phyloP scores from a whole-genome alignment of 495 filamentous ascomycete genomes.

The Alectoria sarmentosa region DNA sequence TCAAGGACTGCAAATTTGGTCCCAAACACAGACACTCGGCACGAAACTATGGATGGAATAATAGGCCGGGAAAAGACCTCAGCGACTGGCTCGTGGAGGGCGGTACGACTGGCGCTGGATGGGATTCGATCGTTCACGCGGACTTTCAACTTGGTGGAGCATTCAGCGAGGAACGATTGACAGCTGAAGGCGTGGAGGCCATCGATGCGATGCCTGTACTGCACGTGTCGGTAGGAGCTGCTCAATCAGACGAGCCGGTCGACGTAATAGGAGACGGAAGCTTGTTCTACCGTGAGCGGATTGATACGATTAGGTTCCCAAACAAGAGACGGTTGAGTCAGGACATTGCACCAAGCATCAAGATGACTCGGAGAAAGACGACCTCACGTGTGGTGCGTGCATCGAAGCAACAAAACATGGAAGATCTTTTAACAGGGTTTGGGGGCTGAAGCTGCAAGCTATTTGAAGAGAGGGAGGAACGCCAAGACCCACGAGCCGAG shows the following conservation, averaged over 20 bases:
- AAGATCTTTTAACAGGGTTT: constrained; percentile 20
- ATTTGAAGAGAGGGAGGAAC: not conserved
- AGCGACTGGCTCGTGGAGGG: constrained; percentile 8
- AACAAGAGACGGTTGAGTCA: not conserved
- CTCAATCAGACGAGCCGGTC: constrained; percentile 5
- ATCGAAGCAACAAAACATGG: constrained; percentile 22
- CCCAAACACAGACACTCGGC: constrained; percentile 7
- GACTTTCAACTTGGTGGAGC: constrained; percentile 14
- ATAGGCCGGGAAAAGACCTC: constrained; percentile 13
- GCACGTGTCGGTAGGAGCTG: constrained; percentile 13
- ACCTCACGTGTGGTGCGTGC: constrained; percentile 12
- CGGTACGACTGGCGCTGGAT: constrained; percentile 1
- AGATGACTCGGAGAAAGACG: constrained; percentile 12
- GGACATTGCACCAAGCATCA: not conserved
- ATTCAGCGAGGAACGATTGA: constrained; percentile 4
- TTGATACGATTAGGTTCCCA: not conserved
- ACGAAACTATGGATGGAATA: constrained; percentile 16
- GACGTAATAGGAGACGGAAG: not conserved
- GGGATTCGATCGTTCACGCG: constrained; percentile 15
- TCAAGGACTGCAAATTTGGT: constrained; percentile 20
- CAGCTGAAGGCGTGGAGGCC: constrained; percentile 1
- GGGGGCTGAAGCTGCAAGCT: constrained; percentile 1
- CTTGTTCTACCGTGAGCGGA: constrained; percentile 1
- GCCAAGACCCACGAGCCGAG: constrained; percentile 14
- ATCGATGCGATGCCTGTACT: constrained; percentile 17